Percentiles rank a stretch among this genome's conserved stretches.
phyloP scores from a whole-genome alignment of 2,329 filamentous ascomycete genomes.

The Thelonectria olida region DNA sequence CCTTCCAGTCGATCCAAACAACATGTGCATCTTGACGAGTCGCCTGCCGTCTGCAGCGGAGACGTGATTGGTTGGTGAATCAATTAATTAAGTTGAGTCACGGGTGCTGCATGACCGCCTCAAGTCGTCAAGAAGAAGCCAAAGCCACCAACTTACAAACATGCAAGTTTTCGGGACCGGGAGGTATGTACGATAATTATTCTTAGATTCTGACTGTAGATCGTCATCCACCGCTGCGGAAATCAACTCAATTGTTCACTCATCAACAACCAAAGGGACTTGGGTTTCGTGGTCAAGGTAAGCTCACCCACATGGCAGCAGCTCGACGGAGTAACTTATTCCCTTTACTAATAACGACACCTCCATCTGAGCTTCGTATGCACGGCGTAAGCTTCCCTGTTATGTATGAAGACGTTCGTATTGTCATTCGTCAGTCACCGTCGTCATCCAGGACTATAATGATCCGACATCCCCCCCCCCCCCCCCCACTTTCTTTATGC shows the following conservation, averaged over 20 bases:
- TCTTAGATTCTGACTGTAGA: no score
- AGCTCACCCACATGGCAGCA: no score
- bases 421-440: slow-evolving; percentile 1
- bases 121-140: no score
- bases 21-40: no score
- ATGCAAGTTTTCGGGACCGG: no score
- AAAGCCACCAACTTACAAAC: no score
- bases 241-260: no score
- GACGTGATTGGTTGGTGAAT: neutral
- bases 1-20: neutral
- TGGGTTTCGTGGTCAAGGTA: neutral
- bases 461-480: neutral
- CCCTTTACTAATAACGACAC: no score
- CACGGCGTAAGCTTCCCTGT: neutral
- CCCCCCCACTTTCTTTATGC: no score
- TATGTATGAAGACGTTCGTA: neutral
- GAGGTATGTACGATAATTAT: no score
- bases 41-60: neutral
- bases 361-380: neutral
- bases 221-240: no score
- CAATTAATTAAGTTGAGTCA: neutral
- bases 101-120: neutral
- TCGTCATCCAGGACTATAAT: slow-evolving; percentile 3
- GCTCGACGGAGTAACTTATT: no score
- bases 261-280: neutral